Conservation (phyloP, 2,329 filamentous ascomycete species). For the Stemphylium lycopersici region DNA sequence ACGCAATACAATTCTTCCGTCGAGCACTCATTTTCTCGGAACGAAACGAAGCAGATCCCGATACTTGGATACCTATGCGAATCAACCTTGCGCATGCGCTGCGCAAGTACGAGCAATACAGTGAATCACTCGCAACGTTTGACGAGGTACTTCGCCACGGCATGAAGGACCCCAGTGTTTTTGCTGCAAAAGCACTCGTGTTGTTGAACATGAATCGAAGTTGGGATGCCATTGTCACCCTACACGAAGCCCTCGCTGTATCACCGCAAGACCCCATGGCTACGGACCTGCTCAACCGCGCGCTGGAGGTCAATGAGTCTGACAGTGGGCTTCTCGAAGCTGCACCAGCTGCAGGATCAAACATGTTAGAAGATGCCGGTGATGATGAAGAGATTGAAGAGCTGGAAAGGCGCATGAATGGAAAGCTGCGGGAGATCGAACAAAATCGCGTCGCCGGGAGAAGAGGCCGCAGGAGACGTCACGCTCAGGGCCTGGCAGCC, state of each 20-base stretch:
- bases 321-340: constrained; percentile 20
- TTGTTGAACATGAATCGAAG: constrained; percentile 76
- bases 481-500: constrained; percentile 53
- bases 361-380: constrained; percentile 6
- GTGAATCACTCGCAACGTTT: constrained; percentile 78
- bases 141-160: constrained; percentile 85
- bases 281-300: constrained; percentile 76
- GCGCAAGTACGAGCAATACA: constrained; percentile 71
- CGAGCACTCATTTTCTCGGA: constrained; percentile 78
- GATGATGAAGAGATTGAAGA: constrained; percentile 51
- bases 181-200: constrained; percentile 82
- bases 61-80: constrained; percentile 81
- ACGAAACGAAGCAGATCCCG: constrained; percentile 80
- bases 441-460: constrained; percentile 61
- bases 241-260: constrained; percentile 85
- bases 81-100: constrained; percentile 91
- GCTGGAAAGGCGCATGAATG: constrained; percentile 61
- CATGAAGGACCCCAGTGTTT: constrained; percentile 77
- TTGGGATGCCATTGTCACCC: constrained; percentile 77
- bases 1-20: constrained; percentile 78
- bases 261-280: constrained; percentile 81
- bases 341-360: background rate
- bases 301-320: constrained; percentile 56
- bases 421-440: constrained; percentile 57
- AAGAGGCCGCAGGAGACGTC: constrained; percentile 56